These are phyloP conservation scores for Collybia nuda DNA, from an alignment of 768 basidiomycete genomes.

Conservation along the genomic window DNA sequence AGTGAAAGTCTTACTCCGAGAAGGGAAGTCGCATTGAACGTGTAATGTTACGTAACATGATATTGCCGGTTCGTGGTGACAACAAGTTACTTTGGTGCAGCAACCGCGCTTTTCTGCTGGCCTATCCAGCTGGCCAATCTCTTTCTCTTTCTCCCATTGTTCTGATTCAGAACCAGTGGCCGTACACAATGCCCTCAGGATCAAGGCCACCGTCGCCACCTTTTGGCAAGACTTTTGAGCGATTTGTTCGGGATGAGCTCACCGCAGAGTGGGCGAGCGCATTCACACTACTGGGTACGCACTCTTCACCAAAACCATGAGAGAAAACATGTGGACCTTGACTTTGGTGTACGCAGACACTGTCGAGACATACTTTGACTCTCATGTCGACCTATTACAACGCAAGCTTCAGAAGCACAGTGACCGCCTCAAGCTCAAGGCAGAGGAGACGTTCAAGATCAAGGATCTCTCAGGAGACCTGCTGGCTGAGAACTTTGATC, in stretches of 20 bases:
- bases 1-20: conserved; percentile 6
- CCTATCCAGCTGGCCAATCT: conserved; percentile 6
- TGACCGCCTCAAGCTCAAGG: conserved; percentile 77
- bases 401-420: conserved; percentile 86
- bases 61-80: conserved; percentile 1
- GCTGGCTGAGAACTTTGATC: conserved; percentile 77
- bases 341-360: conserved; percentile 59
- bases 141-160: conserved; percentile 2
- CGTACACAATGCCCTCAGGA: conserved; percentile 28
- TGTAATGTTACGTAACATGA: conserved; percentile 13
- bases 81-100: conserved; percentile 1
- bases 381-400: conserved; percentile 80
- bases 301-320: background rate
- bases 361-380: conserved; percentile 93
- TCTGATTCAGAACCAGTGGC: background rate
- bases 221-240: conserved; percentile 58
- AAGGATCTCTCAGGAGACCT: conserved; percentile 62
- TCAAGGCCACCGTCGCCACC: conserved; percentile 45
- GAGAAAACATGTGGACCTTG: conserved; percentile 21
- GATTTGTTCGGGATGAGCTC: conserved; percentile 71
- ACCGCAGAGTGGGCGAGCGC: conserved; percentile 73
- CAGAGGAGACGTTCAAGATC: conserved; percentile 79
- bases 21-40: background rate
- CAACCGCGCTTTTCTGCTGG: background rate
- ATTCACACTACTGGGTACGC: conserved; percentile 81